Evolutionary conservation across 805 yeast genomes (phyloP).

Genomic region (Candida odintsovae): DNA sequence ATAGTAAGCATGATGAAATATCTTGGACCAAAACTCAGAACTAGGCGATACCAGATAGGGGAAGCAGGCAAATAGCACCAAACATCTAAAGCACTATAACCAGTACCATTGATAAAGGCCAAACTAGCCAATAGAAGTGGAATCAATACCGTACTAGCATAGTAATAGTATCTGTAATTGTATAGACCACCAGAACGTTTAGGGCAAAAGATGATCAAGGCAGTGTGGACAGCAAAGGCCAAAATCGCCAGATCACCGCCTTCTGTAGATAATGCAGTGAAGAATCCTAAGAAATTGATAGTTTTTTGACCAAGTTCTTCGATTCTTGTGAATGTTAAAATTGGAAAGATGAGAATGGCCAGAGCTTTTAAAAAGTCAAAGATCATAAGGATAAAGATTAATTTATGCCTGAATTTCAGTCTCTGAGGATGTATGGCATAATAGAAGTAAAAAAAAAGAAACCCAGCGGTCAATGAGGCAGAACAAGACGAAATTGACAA

Average conservation of each 20-base stretch:
- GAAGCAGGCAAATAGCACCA: constrained; percentile 76
- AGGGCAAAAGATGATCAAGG: constrained; percentile 64
- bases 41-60: constrained; percentile 71
- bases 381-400: constrained; percentile 59
- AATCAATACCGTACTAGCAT: constrained; percentile 48
- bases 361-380: constrained; percentile 75
- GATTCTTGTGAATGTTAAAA: constrained; percentile 48
- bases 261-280: constrained; percentile 74
- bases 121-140: constrained; percentile 68
- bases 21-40: constrained; percentile 77
- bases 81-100: constrained; percentile 57
- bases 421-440: constrained; percentile 59
- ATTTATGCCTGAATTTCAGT: constrained; percentile 60
- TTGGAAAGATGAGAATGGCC: constrained; percentile 62
- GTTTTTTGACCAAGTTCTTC: constrained; percentile 24
- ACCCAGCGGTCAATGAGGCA: constrained; percentile 46
- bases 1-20: constrained; percentile 60
- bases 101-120: constrained; percentile 54
- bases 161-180: constrained; percentile 49
- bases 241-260: constrained; percentile 84
- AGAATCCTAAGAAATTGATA: constrained; percentile 47
- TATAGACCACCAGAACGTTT: constrained; percentile 65
- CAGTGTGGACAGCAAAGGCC: constrained; percentile 79
- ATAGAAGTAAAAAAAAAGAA: constrained; percentile 53
- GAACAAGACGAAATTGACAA: constrained; percentile 45